A percentile compares a stretch with the other conserved stretches of the same genome.
phyloP scores from a whole-genome alignment of 73 alveolate species.

The Paramecium sonneborni region DNA sequence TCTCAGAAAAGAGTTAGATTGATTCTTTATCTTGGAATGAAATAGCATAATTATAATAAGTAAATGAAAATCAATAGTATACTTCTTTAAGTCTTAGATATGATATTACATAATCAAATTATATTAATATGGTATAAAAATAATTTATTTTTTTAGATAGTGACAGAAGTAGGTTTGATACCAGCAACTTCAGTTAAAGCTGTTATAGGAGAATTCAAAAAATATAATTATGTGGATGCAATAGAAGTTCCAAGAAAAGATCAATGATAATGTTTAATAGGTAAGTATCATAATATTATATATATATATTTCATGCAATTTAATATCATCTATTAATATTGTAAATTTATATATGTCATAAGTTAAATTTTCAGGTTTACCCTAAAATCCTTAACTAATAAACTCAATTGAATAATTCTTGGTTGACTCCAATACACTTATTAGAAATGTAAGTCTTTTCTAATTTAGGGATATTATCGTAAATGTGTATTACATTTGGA shows the following conservation, averaged over 20 bases:
- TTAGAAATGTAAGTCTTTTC: background rate
- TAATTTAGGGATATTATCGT: background rate
- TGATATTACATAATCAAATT: conserved; percentile 59
- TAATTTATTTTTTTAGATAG: background rate
- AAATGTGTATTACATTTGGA: background rate
- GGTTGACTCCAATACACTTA: background rate
- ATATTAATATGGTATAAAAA: conserved; percentile 46
- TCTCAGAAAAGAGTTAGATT: conserved; percentile 62
- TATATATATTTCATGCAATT: background rate
- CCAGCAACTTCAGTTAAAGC: conserved; percentile 67
- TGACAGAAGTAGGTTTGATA: conserved; percentile 62
- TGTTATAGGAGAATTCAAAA: conserved; percentile 57
- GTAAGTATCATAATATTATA: background rate
- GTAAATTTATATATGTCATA: background rate
- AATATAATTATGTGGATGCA: conserved; percentile 58
- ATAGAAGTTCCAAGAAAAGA: conserved; percentile 61
- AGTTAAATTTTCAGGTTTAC: background rate
- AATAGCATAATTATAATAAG: background rate
- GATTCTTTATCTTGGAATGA: conserved; percentile 69
- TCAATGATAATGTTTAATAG: background rate
- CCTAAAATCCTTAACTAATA: background rate
- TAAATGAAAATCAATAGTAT: background rate
- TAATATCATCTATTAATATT: background rate
- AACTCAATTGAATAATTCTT: background rate
- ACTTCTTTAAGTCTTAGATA: conserved; percentile 57